Percentiles rank a stretch among this genome's conserved stretches.
Conservation (phyloP, 805 yeast genomes). For the Candida xyloterini region DNA sequence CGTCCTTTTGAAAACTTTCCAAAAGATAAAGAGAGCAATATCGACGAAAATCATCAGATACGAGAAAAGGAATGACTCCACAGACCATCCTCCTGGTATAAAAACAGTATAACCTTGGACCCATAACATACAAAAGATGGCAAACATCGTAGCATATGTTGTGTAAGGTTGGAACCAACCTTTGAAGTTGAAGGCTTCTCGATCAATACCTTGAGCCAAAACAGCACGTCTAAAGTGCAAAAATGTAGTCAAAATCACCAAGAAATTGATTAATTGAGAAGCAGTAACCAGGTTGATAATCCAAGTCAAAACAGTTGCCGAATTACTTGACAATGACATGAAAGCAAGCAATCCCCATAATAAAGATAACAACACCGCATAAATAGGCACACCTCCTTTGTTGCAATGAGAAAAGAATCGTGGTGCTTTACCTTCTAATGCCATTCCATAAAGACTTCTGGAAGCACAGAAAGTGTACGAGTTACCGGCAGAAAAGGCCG, state of each 20-base stretch:
- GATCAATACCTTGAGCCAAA: slow-evolving; percentile 48
- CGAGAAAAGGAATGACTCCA: slow-evolving; percentile 59
- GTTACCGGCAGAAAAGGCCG: slow-evolving; percentile 49
- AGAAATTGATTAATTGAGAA: slow-evolving; percentile 63
- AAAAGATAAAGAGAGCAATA: slow-evolving; percentile 43
- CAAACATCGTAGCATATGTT: slow-evolving; percentile 45
- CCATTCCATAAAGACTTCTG: slow-evolving; percentile 46
- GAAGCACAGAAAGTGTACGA: slow-evolving; percentile 47
- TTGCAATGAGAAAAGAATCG: slow-evolving; percentile 41
- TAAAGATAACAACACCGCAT: slow-evolving; percentile 40
- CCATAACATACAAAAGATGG: slow-evolving; percentile 50
- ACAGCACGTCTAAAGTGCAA: slow-evolving; percentile 61
- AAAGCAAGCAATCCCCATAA: slow-evolving; percentile 45
- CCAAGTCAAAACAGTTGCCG: slow-evolving; percentile 69
- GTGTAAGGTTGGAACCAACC: slow-evolving; percentile 62
- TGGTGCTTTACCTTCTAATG: slow-evolving; percentile 48
- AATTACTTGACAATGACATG: slow-evolving; percentile 49
- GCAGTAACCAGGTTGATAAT: slow-evolving; percentile 68
- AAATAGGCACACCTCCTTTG: slow-evolving; percentile 45
- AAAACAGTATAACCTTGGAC: slow-evolving; percentile 71
- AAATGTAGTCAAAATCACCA: slow-evolving; percentile 55
- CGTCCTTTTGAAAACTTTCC: slow-evolving; percentile 53
- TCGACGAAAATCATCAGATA: slow-evolving; percentile 69
- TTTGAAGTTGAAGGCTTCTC: slow-evolving; percentile 44
- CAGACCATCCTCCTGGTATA: slow-evolving; percentile 62